Evolutionary conservation across 2,329 filamentous ascomycete species (phyloP).

Genomic region (Neophaeococcomyces aloes): DNA sequence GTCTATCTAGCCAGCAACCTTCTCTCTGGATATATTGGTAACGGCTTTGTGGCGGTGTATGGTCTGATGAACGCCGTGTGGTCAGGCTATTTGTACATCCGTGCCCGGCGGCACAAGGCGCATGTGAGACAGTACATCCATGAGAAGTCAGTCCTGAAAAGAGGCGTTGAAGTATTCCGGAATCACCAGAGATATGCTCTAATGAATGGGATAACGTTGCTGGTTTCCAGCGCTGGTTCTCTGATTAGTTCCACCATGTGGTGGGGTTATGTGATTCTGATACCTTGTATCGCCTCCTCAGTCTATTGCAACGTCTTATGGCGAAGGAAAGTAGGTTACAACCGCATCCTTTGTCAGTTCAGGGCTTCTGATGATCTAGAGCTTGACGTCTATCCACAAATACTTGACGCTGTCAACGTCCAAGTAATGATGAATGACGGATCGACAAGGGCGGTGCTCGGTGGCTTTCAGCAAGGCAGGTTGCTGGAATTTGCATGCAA

Average conservation of each 20-base stretch:
- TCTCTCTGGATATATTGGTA: conserved; percentile 47
- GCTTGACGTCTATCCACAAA: too few relatives aligned
- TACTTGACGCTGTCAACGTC: too few relatives aligned
- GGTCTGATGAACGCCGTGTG: conserved; percentile 41
- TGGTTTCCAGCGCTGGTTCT: conserved; percentile 41
- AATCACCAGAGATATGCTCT: conserved; percentile 37
- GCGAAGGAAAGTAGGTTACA: conserved; percentile 39
- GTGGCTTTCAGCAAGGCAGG: too few relatives aligned
- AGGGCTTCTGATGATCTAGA: too few relatives aligned
- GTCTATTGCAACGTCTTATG: conserved; percentile 42
- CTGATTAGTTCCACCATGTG: conserved; percentile 42
- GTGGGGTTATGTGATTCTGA: conserved; percentile 44
- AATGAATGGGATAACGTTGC: conserved; percentile 36
- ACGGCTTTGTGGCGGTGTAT: conserved; percentile 40
- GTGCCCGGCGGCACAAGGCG: conserved; percentile 31
- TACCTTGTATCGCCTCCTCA: conserved; percentile 40
- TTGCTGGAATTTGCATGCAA: too few relatives aligned
- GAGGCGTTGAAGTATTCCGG: conserved; percentile 25
- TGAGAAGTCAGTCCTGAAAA: conserved; percentile 21
- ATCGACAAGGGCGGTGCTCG: too few relatives aligned
- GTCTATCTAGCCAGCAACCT: conserved; percentile 43
- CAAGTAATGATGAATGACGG: too few relatives aligned
- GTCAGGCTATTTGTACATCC: conserved; percentile 35
- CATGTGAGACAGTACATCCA: conserved; percentile 19
- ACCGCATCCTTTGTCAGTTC: conserved; percentile 20